Evolutionary conservation across 208 protist genomes (phyloP).

Genomic region (Trypanosoma congolense): DNA sequence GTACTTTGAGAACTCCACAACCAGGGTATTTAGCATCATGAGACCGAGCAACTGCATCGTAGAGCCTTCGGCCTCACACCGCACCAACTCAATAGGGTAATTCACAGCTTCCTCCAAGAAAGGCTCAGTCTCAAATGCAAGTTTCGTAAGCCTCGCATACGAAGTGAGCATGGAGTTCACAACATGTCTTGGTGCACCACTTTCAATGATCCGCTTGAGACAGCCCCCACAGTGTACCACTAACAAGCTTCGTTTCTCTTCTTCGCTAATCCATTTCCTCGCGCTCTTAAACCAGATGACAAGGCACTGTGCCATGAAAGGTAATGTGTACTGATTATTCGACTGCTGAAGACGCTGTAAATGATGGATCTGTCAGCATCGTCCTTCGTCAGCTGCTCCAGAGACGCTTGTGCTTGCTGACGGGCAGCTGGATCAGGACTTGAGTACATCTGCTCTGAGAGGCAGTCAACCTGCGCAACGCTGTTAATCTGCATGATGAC

Average conservation of each 20-base stretch:
- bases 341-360: constrained; percentile 46
- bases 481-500: constrained; percentile 15
- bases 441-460: constrained; percentile 69
- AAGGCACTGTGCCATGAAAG: constrained; percentile 68
- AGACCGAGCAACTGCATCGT: constrained; percentile 27
- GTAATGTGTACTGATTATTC: constrained; percentile 70
- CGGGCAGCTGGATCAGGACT: constrained; percentile 40
- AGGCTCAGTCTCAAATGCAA: constrained; percentile 60
- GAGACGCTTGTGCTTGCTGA: constrained; percentile 35
- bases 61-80: constrained; percentile 20
- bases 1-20: constrained; percentile 65
- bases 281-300: constrained; percentile 65
- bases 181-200: constrained; percentile 61
- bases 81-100: constrained; percentile 46
- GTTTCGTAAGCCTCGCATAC: constrained; percentile 64
- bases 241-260: constrained; percentile 39
- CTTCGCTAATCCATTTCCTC: constrained; percentile 39
- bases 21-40: constrained; percentile 48
- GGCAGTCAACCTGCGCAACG: constrained; percentile 56
- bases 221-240: constrained; percentile 60
- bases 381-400: constrained; percentile 48
- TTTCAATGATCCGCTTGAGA: constrained; percentile 47
- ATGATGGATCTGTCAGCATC: constrained; percentile 36
- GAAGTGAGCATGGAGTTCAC: constrained; percentile 40
- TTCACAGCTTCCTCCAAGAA: constrained; percentile 42